Evolutionary conservation across 2,329 filamentous ascomycete genomes (phyloP).

Genomic region (Hypomyces rosellus): DNA sequence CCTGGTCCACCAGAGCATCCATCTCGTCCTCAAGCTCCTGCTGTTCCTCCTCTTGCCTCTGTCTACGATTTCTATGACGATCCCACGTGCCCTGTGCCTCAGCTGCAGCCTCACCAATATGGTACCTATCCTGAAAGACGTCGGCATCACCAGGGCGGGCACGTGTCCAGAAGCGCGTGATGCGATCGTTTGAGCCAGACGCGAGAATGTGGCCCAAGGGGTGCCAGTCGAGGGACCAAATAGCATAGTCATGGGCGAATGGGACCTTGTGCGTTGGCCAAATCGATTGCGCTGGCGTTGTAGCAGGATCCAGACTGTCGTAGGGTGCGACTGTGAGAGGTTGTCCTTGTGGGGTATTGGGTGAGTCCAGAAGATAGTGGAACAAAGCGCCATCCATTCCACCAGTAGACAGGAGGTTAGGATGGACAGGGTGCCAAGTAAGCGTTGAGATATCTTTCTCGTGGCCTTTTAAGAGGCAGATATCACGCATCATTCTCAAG

Average conservation of each 20-base stretch:
- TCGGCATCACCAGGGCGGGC: constrained; percentile 81
- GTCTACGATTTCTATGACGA: constrained; percentile 66
- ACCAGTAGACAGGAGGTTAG: constrained; percentile 82
- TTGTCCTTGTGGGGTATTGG: constrained; percentile 72
- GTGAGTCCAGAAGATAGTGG: constrained; percentile 94
- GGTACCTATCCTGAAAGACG: constrained; percentile 83
- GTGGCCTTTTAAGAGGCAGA: constrained; percentile 85
- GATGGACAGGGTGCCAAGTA: constrained; percentile 89
- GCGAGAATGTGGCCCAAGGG: constrained; percentile 92
- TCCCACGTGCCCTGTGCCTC: constrained; percentile 95
- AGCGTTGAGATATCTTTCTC: constrained; percentile 94
- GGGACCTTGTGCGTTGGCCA: constrained; percentile 82
- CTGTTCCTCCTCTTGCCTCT: constrained; percentile 87
- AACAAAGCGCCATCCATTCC: constrained; percentile 84
- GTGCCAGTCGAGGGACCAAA: constrained; percentile 98
- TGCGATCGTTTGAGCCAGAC: constrained; percentile 91
- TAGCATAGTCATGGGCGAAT: constrained; percentile 87
- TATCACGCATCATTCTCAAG: constrained; percentile 96
- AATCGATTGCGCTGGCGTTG: constrained; percentile 81
- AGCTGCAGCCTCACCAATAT: constrained; percentile 88
- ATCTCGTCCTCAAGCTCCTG: constrained; percentile 90
- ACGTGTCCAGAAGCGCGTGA: constrained; percentile 94
- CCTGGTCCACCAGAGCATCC: constrained; percentile 85
- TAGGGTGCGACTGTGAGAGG: constrained; percentile 72
- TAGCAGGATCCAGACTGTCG: constrained; percentile 72